These are phyloP conservation scores for Salvia hispanica DNA, from an alignment of 257 asterid genomes.

Conservation along the genomic window DNA sequence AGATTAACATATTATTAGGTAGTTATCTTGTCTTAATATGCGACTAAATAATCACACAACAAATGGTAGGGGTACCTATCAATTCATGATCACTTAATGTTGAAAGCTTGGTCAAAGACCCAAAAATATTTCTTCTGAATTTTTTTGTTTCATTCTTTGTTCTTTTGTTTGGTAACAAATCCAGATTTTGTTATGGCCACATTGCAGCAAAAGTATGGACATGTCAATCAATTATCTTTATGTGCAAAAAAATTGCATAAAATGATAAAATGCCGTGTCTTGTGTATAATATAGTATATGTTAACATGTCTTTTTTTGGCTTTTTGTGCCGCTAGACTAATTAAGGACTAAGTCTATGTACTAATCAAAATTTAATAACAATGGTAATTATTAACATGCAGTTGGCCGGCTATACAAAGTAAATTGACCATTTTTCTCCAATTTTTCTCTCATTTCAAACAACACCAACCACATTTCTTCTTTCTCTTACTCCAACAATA, in stretches of 20 bases:
- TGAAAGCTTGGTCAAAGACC: slow-evolving; percentile 13
- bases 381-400: neutral
- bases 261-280: neutral
- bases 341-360: slow-evolving; percentile 33
- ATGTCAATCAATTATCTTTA: neutral
- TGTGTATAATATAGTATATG: neutral
- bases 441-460: slow-evolving; percentile 7
- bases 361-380: slow-evolving; percentile 3
- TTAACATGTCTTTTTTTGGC: slow-evolving; percentile 24
- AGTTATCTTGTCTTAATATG: slow-evolving; percentile 20
- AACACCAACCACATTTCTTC: neutral
- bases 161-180: neutral
- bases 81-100: slow-evolving; percentile 1
- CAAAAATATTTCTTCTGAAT: slow-evolving; percentile 6
- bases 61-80: slow-evolving; percentile 5
- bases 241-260: neutral
- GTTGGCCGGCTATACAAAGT: slow-evolving; percentile 37
- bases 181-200: neutral
- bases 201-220: neutral
- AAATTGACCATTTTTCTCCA: neutral
- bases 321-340: slow-evolving; percentile 33
- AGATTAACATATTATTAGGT: slow-evolving; percentile 10
- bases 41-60: neutral
- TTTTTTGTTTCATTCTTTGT: slow-evolving; percentile 10
- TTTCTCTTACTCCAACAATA: neutral